Evolutionary conservation across 495 filamentous ascomycete genomes (phyloP), one percentile per base, ranked within the genome.

Genomic region (Penicillium macrosclerotiorum): DNA sequence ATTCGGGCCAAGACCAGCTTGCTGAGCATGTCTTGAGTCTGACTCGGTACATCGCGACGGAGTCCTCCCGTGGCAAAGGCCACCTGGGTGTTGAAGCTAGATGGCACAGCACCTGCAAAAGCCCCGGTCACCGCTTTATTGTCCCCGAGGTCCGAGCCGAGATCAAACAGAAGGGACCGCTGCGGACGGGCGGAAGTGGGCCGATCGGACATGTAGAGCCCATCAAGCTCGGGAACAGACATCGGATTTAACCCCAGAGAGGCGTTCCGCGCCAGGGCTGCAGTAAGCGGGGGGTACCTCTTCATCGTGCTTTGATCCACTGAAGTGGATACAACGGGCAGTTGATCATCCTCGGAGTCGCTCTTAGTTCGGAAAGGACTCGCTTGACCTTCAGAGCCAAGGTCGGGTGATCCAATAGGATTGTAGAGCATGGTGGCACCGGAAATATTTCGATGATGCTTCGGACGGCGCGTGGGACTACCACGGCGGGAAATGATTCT

Each of bases 1-100:
- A 97, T 95, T 40, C 89, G 75, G 5, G 89, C 88, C n/a, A 96
- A 71, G 64, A 96, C 85, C n/a, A 95, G 68, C 37, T 86, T 80
- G 50, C 82, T 83, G 65, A 95, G 84, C 62, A 82, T 77, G 50
- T 84, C 81, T 52, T 88, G 81, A 8, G 79, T 79, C 17, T 73
- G 71, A 22, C 60, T 58, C 1, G 62, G 57, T 22, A 64, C 65
- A 6, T 61, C 62, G 7, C 72, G 69, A 30, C 55, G 60, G 16
- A 69, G 57, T 8, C 65, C 59, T 3, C 79, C 80, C 0, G 81
- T 79, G 3, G 84, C 82, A 69, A 85, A 81, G 12, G 80, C 86
- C 77, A 90, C 82, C 65, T 89, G 83, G 8, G 85, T 92, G 22
- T 81, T 81, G 60, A 91, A 88, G 46, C 83, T 89, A n/a, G 84